Base-by-base conservation (phyloP, 345 rosid genomes). In the Acer negundo region DNA sequence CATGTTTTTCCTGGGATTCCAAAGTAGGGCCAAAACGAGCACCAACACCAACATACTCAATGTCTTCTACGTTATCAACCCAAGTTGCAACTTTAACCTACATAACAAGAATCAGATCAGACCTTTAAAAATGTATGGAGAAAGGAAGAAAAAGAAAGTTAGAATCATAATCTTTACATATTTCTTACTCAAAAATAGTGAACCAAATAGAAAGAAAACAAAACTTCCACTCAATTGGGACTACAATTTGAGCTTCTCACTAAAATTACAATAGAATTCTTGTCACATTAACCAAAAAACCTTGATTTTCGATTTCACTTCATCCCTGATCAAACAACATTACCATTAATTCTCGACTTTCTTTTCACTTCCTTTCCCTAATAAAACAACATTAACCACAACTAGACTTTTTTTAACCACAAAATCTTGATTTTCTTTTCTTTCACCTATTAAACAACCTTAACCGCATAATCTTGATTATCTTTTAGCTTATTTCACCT, bases 71-170 rank as follows among this genome's bases (percentile, higher is more conserved):
- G 15, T 84, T 86, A 87, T 90, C 75, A 51, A 94, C 81, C 86
- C 91, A 90, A 74, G 94, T 90, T 44, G 97, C 91, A 42, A 94
- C 93, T 91, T 92, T 94, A n/a, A 94, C 97, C 98, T 94, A 74
- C 42, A 68, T 80, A 73, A 71, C 19, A 44, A 62, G 49, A 75
- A 78, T 72, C 38, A 16, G 24, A 35, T 67, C 26, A 23, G 12
- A 73, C 12, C 56, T 20, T 15, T 13, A 20, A 73, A 40, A 12
- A 73, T 8, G 15, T 35, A 24, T 2, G 53, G 2, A 58, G 22
- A 19, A 56, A 56, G 24, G 4, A 38, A 17, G 12, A 17, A 67
- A 35, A 67, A 0, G 5, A 7, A 67, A 7, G 51, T 19, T 62
- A 58, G 62, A 40, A 19, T 63, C 61, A 49, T 47, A 19, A 6